phyloP scores from a whole-genome alignment of 192 early-diverging fungal species.

The Chytriomyces sp. region DNA sequence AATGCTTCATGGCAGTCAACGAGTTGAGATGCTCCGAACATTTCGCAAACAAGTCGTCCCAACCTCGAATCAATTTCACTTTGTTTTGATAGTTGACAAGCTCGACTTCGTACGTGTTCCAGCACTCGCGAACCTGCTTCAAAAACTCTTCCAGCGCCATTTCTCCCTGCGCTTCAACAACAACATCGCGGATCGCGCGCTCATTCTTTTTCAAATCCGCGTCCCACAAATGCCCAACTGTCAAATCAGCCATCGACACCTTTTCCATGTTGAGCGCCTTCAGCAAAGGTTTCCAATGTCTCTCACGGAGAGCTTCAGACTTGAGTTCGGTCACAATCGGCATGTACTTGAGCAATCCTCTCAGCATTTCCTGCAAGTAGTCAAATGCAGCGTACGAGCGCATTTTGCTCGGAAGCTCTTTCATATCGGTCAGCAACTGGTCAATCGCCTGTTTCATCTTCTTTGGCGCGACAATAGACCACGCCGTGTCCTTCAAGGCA shows the following conservation, averaged over 20 bases:
- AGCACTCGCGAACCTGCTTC: conserved; percentile 87
- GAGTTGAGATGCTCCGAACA: conserved; percentile 94
- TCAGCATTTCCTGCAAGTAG: conserved; percentile 86
- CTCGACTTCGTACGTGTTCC: conserved; percentile 91
- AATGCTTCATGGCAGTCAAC: conserved; percentile 94
- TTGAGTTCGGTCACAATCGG: conserved; percentile 84
- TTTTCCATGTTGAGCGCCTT: conserved; percentile 80
- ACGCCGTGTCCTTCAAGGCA: conserved; percentile 86
- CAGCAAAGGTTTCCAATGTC: conserved; percentile 96
- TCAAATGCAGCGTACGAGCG: conserved; percentile 97
- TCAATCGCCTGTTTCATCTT: conserved; percentile 90
- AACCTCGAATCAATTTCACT: conserved; percentile 93
- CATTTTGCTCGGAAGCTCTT: conserved; percentile 96
- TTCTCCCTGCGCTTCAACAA: conserved; percentile 95
- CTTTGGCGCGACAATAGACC: conserved; percentile 85
- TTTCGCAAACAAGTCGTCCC: conserved; percentile 98
- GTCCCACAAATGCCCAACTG: conserved; percentile 95
- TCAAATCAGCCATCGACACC: conserved; percentile 78
- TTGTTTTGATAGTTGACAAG: conserved; percentile 98
- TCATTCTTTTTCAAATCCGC: conserved; percentile 89
- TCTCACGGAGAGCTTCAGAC: conserved; percentile 93
- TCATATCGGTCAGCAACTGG: conserved; percentile 75
- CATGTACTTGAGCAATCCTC: conserved; percentile 81
- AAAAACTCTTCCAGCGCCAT: conserved; percentile 99
- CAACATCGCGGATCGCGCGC: conserved; percentile 81